Evolutionary conservation across 1,284 basidiomycete species (phyloP).

Genomic region (Rhodotorula sp.): DNA sequence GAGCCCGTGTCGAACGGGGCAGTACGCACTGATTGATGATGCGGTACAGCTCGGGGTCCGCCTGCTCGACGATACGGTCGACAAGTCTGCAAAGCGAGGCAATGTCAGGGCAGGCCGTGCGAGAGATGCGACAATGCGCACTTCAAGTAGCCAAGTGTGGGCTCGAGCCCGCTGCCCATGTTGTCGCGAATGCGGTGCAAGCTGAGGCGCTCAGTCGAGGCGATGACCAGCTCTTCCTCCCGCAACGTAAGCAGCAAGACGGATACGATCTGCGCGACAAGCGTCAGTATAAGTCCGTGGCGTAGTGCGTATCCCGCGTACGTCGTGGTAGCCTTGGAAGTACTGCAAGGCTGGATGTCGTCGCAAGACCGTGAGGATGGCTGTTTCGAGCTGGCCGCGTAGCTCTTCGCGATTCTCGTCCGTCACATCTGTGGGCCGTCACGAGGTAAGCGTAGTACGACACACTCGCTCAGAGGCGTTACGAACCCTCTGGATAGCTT

Average conservation of each 20-base stretch:
- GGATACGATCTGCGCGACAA: constrained; percentile 45
- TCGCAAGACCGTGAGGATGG: constrained; percentile 44
- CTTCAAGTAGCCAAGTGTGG: constrained; percentile 47
- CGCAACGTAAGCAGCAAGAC: constrained; percentile 44
- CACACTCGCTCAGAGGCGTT: too few relatives aligned
- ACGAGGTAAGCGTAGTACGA: background rate
- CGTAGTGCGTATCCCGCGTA: background rate
- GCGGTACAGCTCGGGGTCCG: constrained; percentile 35
- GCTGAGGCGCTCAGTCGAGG: constrained; percentile 36
- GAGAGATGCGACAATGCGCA: background rate
- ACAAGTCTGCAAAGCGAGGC: constrained; percentile 27
- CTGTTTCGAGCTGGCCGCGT: constrained; percentile 34
- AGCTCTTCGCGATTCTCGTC: constrained; percentile 35
- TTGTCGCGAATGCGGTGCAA: constrained; percentile 46
- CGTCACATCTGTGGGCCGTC: constrained; percentile 15
- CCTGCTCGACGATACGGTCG: constrained; percentile 36
- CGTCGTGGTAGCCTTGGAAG: constrained; percentile 46
- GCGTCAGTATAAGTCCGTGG: background rate
- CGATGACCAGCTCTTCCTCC: constrained; percentile 35
- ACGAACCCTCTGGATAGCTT: constrained; percentile 43
- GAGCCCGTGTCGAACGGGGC: background rate
- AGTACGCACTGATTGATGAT: constrained; percentile 38
- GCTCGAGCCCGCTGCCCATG: constrained; percentile 46
- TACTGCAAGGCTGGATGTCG: constrained; percentile 45
- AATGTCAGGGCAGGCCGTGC: background rate